These are phyloP conservation scores for Cinchona pubescens DNA, from an alignment of 257 asterid genomes.

Conservation along the genomic window DNA sequence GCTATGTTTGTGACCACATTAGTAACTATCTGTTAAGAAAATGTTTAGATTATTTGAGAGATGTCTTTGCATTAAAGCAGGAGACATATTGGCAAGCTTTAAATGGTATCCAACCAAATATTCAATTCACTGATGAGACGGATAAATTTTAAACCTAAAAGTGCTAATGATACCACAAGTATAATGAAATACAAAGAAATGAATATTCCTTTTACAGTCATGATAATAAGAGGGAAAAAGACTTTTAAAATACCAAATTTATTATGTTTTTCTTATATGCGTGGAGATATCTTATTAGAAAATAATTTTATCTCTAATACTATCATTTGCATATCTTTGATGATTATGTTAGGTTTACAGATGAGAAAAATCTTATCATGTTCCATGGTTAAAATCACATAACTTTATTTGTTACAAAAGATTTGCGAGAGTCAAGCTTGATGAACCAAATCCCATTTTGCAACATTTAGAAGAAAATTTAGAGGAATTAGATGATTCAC, in stretches of 20 bases:
- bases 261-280: background rate
- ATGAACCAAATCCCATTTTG: background rate
- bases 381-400: background rate
- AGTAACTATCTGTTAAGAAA: too few relatives aligned
- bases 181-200: too few relatives aligned
- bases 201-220: background rate
- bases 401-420: background rate
- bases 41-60: too few relatives aligned
- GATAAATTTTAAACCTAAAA: too few relatives aligned
- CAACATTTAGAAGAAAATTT: background rate
- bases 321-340: background rate
- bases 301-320: background rate
- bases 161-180: too few relatives aligned
- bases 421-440: background rate
- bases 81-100: too few relatives aligned
- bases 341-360: background rate
- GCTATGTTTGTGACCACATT: too few relatives aligned
- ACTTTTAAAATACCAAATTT: background rate
- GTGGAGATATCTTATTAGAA: background rate
- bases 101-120: too few relatives aligned
- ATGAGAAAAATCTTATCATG: background rate
- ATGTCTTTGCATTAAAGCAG: too few relatives aligned
- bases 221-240: background rate
- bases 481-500: background rate
- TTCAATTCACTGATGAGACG: too few relatives aligned